Conservation (phyloP, 768 basidiomycete genomes). For the Mycena indigotica region DNA sequence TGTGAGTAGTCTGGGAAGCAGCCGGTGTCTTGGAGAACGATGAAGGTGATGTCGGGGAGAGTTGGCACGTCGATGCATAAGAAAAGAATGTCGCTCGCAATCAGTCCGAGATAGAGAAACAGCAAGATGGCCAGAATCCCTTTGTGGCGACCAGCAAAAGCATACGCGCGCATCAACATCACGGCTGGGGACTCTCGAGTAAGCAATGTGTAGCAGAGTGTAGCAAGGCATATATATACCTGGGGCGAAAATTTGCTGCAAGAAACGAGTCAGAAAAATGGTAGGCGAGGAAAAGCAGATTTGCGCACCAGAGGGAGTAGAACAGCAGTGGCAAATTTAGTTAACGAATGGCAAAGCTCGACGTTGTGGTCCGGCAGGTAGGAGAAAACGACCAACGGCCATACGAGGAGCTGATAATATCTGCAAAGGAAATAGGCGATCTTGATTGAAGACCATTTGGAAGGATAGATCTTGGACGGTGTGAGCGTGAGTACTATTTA, state of each 20-base stretch:
- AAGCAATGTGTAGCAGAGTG: not conserved
- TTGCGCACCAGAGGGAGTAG: constrained; percentile 34
- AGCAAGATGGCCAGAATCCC: constrained; percentile 33
- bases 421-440: constrained; percentile 43
- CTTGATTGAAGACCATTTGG: constrained; percentile 43
- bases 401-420: constrained; percentile 42
- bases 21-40: constrained; percentile 32
- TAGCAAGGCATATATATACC: constrained; percentile 25
- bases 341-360: constrained; percentile 33
- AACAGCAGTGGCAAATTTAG: constrained; percentile 34
- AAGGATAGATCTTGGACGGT: constrained; percentile 36
- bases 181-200: constrained; percentile 31
- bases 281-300: no score
- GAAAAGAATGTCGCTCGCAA: constrained; percentile 39
- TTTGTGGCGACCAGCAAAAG: constrained; percentile 40
- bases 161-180: constrained; percentile 48
- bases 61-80: constrained; percentile 33
- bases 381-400: constrained; percentile 41
- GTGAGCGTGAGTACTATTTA: no score
- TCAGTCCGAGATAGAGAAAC: constrained; percentile 33
- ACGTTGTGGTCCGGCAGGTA: constrained; percentile 38
- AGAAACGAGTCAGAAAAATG: not conserved
- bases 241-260: constrained; percentile 45
- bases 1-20: constrained; percentile 40
- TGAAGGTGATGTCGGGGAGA: constrained; percentile 28